phyloP scores from a whole-genome alignment of 208 protist species.

The Phytomonas sp. region DNA sequence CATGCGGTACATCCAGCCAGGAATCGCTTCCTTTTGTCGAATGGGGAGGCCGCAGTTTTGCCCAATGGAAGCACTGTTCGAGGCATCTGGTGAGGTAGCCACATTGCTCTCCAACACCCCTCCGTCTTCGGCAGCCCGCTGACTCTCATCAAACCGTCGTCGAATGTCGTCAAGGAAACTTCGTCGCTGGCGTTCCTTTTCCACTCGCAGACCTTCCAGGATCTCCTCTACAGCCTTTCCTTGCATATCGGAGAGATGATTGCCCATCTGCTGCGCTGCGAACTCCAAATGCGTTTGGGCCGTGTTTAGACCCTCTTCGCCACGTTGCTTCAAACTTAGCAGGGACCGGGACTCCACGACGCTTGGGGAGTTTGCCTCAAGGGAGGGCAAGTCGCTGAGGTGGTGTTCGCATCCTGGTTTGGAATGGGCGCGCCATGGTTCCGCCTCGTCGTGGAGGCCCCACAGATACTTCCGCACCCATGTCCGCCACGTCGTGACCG shows the following conservation, averaged over 20 bases:
- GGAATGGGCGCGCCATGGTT: background rate
- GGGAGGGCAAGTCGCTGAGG: background rate
- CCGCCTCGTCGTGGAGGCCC: background rate
- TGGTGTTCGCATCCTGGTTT: background rate
- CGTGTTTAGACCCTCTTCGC: constrained; percentile 4
- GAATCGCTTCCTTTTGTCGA: constrained; percentile 34
- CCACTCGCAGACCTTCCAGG: constrained; percentile 12
- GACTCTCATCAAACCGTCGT: constrained; percentile 26
- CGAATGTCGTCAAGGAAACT: constrained; percentile 90
- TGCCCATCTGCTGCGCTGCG: constrained; percentile 1
- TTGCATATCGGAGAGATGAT: constrained; percentile 11
- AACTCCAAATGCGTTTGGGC: background rate
- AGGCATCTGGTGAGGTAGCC: background rate
- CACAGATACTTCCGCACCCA: constrained; percentile 60
- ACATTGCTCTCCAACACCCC: background rate
- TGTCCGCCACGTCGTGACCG: constrained; percentile 51
- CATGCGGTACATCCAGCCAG: constrained; percentile 61
- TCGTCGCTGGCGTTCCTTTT: constrained; percentile 40
- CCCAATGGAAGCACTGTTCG: background rate
- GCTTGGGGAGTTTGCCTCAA: background rate
- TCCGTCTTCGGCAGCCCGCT: background rate
- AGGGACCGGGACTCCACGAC: background rate
- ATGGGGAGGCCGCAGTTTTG: background rate
- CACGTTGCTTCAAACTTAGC: background rate
- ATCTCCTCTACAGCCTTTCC: constrained; percentile 13